Conservation (phyloP, 2,329 filamentous ascomycete genomes). For the Fusarium redolens region DNA sequence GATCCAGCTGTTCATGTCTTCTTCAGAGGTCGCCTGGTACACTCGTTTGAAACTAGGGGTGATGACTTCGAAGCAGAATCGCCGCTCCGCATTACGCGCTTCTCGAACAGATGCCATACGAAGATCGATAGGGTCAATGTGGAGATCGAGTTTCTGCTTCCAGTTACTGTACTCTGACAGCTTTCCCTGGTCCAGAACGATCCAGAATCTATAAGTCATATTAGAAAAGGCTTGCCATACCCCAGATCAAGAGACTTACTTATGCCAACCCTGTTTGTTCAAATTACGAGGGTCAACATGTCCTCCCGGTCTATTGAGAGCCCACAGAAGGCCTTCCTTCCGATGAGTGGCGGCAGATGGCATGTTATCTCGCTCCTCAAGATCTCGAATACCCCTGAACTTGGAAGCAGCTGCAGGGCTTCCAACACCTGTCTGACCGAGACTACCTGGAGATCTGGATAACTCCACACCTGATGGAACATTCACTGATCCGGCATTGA, state of each 20-base stretch:
- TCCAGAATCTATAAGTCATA: constrained; percentile 82
- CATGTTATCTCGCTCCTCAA: constrained; percentile 83
- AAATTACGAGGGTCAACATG: constrained; percentile 95
- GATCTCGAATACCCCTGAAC: constrained; percentile 92
- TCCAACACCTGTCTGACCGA: constrained; percentile 57
- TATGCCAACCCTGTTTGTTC: constrained; percentile 99
- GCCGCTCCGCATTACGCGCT: constrained; percentile 90
- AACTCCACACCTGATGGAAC: constrained; percentile 54
- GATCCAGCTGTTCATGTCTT: constrained; percentile 98
- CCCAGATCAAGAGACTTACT: constrained; percentile 68
- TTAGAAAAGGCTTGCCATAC: constrained; percentile 23
- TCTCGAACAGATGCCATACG: constrained; percentile 97
- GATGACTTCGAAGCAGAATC: constrained; percentile 98
- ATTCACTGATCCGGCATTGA: constrained; percentile 57
- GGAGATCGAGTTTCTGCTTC: constrained; percentile 96
- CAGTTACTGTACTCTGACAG: constrained; percentile 99
- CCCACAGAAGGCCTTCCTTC: constrained; percentile 96
- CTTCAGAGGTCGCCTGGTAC: constrained; percentile 97
- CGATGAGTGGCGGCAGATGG: constrained; percentile 69
- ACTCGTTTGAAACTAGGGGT: constrained; percentile 96
- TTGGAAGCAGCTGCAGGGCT: constrained; percentile 67
- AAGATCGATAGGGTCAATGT: constrained; percentile 97
- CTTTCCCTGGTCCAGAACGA: constrained; percentile 95
- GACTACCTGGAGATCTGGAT: constrained; percentile 68
- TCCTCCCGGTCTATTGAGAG: constrained; percentile 89